Percentiles rank a stretch among this genome's conserved stretches.
Conservation (phyloP, 2,329 filamentous ascomycete species). For the Sporothrix pallida region DNA sequence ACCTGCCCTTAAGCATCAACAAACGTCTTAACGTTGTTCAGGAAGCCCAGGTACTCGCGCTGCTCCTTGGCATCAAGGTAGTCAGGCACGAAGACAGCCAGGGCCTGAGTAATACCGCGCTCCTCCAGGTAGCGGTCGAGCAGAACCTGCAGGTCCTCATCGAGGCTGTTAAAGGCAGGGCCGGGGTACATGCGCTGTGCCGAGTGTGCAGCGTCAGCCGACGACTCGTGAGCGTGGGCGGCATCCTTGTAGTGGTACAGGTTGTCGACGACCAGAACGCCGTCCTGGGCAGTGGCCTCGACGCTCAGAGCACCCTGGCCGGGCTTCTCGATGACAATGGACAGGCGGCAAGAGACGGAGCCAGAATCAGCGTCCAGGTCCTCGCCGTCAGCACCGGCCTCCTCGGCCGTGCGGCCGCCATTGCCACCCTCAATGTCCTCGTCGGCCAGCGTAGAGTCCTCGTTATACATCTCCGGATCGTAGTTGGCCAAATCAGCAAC, state of each 20-base stretch:
- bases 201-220: conserved; percentile 76
- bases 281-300: conserved; percentile 84
- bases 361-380: conserved; percentile 55
- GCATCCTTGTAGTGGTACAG: conserved; percentile 84
- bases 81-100: conserved; percentile 90
- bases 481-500: conserved; percentile 79
- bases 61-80: conserved; percentile 99
- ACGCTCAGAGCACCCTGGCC: conserved; percentile 84
- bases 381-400: conserved; percentile 62
- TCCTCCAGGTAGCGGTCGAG: conserved; percentile 95
- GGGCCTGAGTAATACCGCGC: conserved; percentile 82
- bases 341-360: conserved; percentile 79
- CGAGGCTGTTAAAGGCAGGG: conserved; percentile 89
- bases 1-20: conserved; percentile 65
- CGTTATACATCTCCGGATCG: conserved; percentile 63
- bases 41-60: conserved; percentile 91
- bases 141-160: conserved; percentile 91
- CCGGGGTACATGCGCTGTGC: conserved; percentile 84
- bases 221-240: conserved; percentile 75
- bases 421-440: conserved; percentile 55
- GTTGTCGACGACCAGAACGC: conserved; percentile 85
- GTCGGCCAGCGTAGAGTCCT: conserved; percentile 61
- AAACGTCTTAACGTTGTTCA: conserved; percentile 85
- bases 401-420: conserved; percentile 48
- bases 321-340: conserved; percentile 87